Evolutionary conservation across 345 rosid species (phyloP).

Genomic region (Bretschneidera sinensis): DNA sequence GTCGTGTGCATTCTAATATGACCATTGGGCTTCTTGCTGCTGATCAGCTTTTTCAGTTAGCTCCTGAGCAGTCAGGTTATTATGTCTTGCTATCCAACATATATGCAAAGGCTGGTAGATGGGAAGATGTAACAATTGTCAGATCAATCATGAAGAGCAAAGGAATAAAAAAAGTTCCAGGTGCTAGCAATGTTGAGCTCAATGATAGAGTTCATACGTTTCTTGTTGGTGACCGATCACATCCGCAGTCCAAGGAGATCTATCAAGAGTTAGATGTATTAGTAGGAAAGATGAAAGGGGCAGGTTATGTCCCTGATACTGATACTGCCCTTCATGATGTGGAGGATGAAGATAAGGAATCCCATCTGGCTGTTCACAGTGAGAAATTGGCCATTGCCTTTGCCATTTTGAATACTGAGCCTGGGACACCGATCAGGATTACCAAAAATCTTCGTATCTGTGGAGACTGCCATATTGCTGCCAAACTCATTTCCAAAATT

Average conservation of each 20-base stretch:
- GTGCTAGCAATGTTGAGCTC: conserved; percentile 62
- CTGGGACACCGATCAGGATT: conserved; percentile 43
- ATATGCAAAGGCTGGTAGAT: conserved; percentile 73
- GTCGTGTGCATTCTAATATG: conserved; percentile 47
- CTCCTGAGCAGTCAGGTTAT: conserved; percentile 61
- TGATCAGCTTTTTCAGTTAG: conserved; percentile 51
- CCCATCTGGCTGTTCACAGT: conserved; percentile 70
- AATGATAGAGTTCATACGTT: conserved; percentile 43
- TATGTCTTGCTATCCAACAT: conserved; percentile 72
- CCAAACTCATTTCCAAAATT: conserved; percentile 61
- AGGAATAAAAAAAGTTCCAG: conserved; percentile 60
- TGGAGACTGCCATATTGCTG: conserved; percentile 69
- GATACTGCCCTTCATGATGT: conserved; percentile 74
- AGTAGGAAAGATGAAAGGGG: conserved; percentile 59
- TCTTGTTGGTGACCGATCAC: conserved; percentile 58
- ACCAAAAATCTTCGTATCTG: conserved; percentile 79
- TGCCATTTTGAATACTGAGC: conserved; percentile 49
- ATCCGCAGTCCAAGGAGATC: conserved; percentile 42
- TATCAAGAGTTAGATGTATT: conserved; percentile 47
- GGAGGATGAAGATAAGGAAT: conserved; percentile 76
- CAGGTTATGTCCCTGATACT: conserved; percentile 57
- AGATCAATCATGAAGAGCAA: conserved; percentile 53
- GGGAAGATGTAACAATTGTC: conserved; percentile 54
- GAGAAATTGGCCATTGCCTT: conserved; percentile 74
- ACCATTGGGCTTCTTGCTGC: conserved; percentile 65